Conservation (phyloP, 2,329 filamentous ascomycete genomes). For the Aotearoamyces nothofagi region DNA sequence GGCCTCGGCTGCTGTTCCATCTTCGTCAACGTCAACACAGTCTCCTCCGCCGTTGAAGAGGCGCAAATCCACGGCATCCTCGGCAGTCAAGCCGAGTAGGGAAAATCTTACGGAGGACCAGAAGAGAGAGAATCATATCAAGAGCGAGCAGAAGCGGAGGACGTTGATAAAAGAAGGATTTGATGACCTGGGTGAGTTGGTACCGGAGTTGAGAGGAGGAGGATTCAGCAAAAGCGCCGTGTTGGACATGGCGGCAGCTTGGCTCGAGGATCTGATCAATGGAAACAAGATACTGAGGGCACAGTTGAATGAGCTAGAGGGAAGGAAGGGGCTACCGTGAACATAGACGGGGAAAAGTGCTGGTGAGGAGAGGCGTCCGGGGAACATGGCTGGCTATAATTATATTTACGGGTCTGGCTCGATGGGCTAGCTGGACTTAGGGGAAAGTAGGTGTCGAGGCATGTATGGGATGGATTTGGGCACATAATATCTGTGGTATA, state of each 20-base stretch:
- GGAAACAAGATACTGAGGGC: conserved; percentile 48
- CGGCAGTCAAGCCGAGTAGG: conserved; percentile 29
- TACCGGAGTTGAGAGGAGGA: conserved; percentile 58
- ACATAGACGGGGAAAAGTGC: too few species aligned
- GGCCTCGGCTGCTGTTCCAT: conserved; percentile 15
- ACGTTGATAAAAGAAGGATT: conserved; percentile 71
- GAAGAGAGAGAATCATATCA: conserved; percentile 75
- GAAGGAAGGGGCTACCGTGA: too few species aligned
- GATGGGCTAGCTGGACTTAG: too few species aligned
- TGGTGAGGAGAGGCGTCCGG: too few species aligned
- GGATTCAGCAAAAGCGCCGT: conserved; percentile 75
- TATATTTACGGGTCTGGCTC: too few species aligned
- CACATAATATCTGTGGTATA: too few species aligned
- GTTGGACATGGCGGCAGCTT: conserved; percentile 60
- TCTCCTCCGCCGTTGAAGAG: conserved; percentile 24
- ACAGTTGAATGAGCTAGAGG: conserved; percentile 33
- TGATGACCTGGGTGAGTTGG: conserved; percentile 60
- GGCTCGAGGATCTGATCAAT: conserved; percentile 55
- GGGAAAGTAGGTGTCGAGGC: too few species aligned
- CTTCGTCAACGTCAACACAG: too few species aligned
- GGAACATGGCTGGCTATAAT: too few species aligned
- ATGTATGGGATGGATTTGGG: too few species aligned
- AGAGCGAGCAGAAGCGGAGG: conserved; percentile 74
- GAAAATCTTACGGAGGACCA: conserved; percentile 62
- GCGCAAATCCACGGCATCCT: conserved; percentile 30